Evolutionary conservation across 1,284 basidiomycete species (phyloP).

Genomic region (Heterobasidion annosum): DNA sequence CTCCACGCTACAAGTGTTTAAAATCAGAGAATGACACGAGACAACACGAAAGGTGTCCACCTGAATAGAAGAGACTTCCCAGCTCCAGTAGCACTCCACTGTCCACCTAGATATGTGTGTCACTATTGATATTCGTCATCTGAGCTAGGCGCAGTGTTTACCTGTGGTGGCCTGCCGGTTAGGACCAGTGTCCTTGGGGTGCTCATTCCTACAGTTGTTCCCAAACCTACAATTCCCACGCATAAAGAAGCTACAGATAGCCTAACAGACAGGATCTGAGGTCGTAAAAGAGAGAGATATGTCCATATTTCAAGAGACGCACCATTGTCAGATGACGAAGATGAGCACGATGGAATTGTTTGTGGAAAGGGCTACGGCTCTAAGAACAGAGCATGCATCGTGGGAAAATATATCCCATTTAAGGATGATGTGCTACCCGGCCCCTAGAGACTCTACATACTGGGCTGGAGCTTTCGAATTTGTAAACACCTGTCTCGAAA

Average conservation of each 20-base stretch:
- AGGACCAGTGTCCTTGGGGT: constrained; percentile 26
- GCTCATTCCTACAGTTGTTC: constrained; percentile 58
- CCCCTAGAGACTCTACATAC: neutral
- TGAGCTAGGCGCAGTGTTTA: constrained; percentile 18
- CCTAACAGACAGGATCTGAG: constrained; percentile 14
- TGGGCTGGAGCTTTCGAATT: neutral
- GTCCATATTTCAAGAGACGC: neutral
- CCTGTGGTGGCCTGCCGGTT: constrained; percentile 21
- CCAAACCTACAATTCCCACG: constrained; percentile 68
- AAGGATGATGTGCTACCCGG: too few relatives aligned
- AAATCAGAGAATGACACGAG: neutral
- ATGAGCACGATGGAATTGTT: neutral
- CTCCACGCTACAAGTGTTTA: constrained; percentile 38
- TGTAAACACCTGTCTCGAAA: neutral
- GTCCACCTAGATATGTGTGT: constrained; percentile 25
- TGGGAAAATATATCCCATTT: too few relatives aligned
- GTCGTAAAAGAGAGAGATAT: neutral
- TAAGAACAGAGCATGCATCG: too few relatives aligned
- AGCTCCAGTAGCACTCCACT: constrained; percentile 24
- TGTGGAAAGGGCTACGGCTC: too few relatives aligned
- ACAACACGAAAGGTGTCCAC: constrained; percentile 9
- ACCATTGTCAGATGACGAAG: neutral
- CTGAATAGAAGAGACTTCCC: constrained; percentile 13
- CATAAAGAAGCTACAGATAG: constrained; percentile 54
- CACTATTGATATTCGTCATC: constrained; percentile 13